phyloP scores from a whole-genome alignment of 805 yeast species.

The Candida boidinii region DNA sequence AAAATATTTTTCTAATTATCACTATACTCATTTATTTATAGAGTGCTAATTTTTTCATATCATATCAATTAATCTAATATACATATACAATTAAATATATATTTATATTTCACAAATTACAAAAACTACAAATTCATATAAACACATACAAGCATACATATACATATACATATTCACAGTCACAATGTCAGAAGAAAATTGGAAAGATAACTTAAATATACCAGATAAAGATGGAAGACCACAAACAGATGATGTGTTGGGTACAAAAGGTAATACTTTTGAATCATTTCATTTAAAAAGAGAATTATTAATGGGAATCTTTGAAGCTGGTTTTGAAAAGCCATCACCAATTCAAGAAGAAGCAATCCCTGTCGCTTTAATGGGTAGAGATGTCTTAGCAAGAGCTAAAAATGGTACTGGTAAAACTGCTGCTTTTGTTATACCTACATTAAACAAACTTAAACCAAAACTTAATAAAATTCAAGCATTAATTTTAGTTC shows the following conservation, averaged over 20 bases:
- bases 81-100: too few relatives aligned
- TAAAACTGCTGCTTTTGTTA: conserved; percentile 94
- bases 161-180: not conserved
- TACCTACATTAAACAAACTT: conserved; percentile 84
- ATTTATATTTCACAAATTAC: too few relatives aligned
- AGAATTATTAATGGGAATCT: conserved; percentile 94
- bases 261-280: conserved; percentile 82
- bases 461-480: conserved; percentile 78
- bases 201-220: conserved; percentile 69
- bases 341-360: conserved; percentile 98
- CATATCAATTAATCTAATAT: too few relatives aligned
- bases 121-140: too few relatives aligned
- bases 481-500: conserved; percentile 89
- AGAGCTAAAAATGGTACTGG: conserved; percentile 99
- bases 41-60: too few relatives aligned
- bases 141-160: too few relatives aligned
- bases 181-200: conserved; percentile 33
- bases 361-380: conserved; percentile 88
- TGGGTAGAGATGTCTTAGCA: conserved; percentile 93
- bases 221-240: conserved; percentile 90
- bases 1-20: too few relatives aligned
- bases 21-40: too few relatives aligned
- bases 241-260: conserved; percentile 92
- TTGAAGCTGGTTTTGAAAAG: conserved; percentile 97
- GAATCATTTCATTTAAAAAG: conserved; percentile 90